Base-by-base conservation (phyloP, 768 basidiomycete genomes). In the Chlorophyllum brunneum region DNA sequence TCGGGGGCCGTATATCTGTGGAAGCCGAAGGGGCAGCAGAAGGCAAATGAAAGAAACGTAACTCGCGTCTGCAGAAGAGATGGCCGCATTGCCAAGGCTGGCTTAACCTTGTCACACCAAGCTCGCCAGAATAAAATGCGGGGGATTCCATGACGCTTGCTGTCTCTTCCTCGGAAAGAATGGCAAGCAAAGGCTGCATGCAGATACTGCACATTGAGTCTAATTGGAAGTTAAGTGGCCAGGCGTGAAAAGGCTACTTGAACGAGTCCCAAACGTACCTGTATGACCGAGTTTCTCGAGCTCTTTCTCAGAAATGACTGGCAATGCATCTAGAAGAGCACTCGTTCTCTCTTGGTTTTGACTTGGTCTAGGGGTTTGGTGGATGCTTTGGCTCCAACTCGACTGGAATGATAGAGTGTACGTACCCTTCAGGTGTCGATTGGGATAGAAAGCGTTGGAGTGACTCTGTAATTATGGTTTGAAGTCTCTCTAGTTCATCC, bases 1-100 rank as follows among this genome's bases (percentile, higher is more conserved):
- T 20, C 26, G 47, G 26, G 51, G 18, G 3, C 30, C 27, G 18
- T 26, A 26, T 23, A 24, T 41, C 29, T 18, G 15, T 18, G 23
- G 37, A 51, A 8, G 31, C 23, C 18, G 15, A 27, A 27, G 10
- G 15, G 27, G 36, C 11, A 33, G 23, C 24, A 10, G 2, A 26
- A 24, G 20, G 15, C n/a, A n/a, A n/a, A n/a, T 4, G 16, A 38
- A 45, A 37, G 27, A 45, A 15, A 53, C 51, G 43, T 26, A 53
- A 91, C 89, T 92, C 89, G 71, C 81, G 82, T 58, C 86, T 77
- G 64, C 89, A 92, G 61, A 91, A 92, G n/a, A 86, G 59, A 62
- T 92, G 89, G 3, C 80, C 76, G 56, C 82, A 80, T 55, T 78
- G 76, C 72, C 75, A 67, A 59, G 74, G 51, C 59, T 76, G 62